Conservation (phyloP, 106 monocot genomes). For the Xerophyta viscosa region DNA sequence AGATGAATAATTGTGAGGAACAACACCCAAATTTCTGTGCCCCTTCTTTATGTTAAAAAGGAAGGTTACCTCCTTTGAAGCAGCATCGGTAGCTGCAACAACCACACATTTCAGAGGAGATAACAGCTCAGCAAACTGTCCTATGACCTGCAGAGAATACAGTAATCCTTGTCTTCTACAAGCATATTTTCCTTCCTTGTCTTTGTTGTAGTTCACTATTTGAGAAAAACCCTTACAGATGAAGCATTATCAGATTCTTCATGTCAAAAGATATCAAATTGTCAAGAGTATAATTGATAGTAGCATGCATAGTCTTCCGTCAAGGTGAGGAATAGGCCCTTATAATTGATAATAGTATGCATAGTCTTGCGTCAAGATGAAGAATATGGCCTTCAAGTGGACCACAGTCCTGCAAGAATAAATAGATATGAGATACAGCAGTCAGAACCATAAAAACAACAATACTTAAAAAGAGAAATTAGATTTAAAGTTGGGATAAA, state of each 20-base stretch:
- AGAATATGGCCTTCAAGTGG: slow-evolving; percentile 78
- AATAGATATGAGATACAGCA: background rate
- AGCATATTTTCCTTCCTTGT: slow-evolving; percentile 23
- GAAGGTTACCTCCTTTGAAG: slow-evolving; percentile 72
- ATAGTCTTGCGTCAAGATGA: slow-evolving; percentile 75
- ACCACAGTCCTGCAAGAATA: slow-evolving; percentile 50
- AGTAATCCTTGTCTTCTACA: slow-evolving; percentile 63
- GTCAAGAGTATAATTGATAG: no score
- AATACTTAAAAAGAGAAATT: no score
- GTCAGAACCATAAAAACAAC: no score
- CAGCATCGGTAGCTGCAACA: slow-evolving; percentile 70
- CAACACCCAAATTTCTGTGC: slow-evolving; percentile 16
- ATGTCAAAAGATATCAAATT: slow-evolving; percentile 44
- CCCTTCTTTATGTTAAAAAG: slow-evolving; percentile 52
- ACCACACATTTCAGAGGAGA: slow-evolving; percentile 59
- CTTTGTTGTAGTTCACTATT: slow-evolving; percentile 6
- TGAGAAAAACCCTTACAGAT: background rate
- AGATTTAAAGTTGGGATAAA: slow-evolving; percentile 32
- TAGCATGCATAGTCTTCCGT: no score
- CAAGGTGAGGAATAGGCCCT: no score
- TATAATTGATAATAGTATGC: slow-evolving; percentile 68
- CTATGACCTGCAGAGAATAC: slow-evolving; percentile 67
- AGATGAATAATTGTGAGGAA: slow-evolving; percentile 25
- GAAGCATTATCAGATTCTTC: slow-evolving; percentile 26
- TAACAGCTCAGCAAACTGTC: slow-evolving; percentile 60